A percentile compares a stretch with the other conserved stretches of the same genome.
Conservation (phyloP, 805 yeast species). For the Isabelozyma heimii region DNA sequence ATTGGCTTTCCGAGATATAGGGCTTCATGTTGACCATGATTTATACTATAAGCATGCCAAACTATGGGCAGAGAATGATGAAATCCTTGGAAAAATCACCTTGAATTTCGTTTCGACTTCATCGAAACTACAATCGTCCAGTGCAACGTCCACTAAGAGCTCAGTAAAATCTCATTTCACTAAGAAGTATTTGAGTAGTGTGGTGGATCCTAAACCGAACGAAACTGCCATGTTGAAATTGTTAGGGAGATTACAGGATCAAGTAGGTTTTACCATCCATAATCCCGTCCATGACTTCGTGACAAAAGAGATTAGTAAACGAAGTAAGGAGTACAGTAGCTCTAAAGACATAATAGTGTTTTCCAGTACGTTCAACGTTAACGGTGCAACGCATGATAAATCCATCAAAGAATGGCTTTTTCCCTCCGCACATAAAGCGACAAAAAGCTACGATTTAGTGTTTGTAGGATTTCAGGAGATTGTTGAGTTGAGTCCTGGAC, state of each 20-base stretch:
- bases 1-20: conserved; percentile 44
- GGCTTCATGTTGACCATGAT: conserved; percentile 30
- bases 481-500: conserved; percentile 78
- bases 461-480: conserved; percentile 85
- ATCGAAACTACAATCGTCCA: conserved; percentile 41
- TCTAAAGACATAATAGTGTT: conserved; percentile 40
- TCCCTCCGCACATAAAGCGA: conserved; percentile 27
- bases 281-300: conserved; percentile 58
- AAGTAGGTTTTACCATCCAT: conserved; percentile 39
- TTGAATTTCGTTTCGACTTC: conserved; percentile 36
- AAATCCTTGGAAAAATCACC: conserved; percentile 35
- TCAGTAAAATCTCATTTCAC: conserved; percentile 33
- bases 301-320: conserved; percentile 36
- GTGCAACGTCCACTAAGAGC: conserved; percentile 34
- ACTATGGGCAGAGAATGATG: conserved; percentile 50
- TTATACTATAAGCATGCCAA: conserved; percentile 37
- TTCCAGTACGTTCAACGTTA: conserved; percentile 55
- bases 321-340: conserved; percentile 39
- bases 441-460: conserved; percentile 60
- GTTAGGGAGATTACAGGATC: conserved; percentile 48
- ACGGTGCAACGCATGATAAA: conserved; percentile 45
- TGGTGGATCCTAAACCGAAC: conserved; percentile 36
- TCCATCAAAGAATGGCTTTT: conserved; percentile 44
- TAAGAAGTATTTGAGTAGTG: conserved; percentile 39
- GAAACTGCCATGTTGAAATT: conserved; percentile 47